Conservation (phyloP, 305 asterid species). For the Salvia sclarea region DNA sequence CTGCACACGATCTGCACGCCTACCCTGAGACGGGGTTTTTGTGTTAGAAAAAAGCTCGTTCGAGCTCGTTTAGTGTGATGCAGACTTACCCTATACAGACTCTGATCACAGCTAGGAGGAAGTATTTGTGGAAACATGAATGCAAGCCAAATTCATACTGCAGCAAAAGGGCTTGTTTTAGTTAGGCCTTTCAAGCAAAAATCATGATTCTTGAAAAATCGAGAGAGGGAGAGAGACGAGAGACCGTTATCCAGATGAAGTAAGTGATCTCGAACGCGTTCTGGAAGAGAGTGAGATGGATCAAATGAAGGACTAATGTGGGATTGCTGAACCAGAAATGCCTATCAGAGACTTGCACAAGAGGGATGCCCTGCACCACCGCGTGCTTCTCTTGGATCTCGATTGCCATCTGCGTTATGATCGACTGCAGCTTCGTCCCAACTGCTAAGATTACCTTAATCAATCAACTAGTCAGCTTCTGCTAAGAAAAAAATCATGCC, state of each 20-base stretch:
- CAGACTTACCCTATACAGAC: slow-evolving; percentile 65
- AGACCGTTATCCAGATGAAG: slow-evolving; percentile 90
- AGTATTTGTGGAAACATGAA: slow-evolving; percentile 73
- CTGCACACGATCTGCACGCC: slow-evolving; percentile 66
- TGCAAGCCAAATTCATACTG: slow-evolving; percentile 87
- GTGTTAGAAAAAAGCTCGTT: background rate
- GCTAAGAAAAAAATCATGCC: background rate
- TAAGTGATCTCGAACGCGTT: slow-evolving; percentile 94
- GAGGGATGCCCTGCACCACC: slow-evolving; percentile 85
- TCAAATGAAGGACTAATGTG: slow-evolving; percentile 55
- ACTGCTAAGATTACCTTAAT: slow-evolving; percentile 69
- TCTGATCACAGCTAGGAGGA: slow-evolving; percentile 59
- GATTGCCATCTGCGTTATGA: slow-evolving; percentile 80
- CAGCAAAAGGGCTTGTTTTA: slow-evolving; percentile 24
- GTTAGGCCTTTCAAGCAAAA: slow-evolving; percentile 1
- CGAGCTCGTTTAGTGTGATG: background rate
- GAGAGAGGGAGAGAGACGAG: background rate
- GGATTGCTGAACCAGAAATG: slow-evolving; percentile 83
- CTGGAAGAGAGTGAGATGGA: slow-evolving; percentile 87
- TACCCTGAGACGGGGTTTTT: slow-evolving; percentile 39
- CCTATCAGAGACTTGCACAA: slow-evolving; percentile 81
- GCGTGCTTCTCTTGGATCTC: slow-evolving; percentile 90
- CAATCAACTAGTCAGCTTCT: slow-evolving; percentile 38
- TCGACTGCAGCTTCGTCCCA: slow-evolving; percentile 87
- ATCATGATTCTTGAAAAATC: slow-evolving; percentile 4